Base-by-base conservation (phyloP, 805 yeast genomes). In the Metschnikowia continentalis region DNA sequence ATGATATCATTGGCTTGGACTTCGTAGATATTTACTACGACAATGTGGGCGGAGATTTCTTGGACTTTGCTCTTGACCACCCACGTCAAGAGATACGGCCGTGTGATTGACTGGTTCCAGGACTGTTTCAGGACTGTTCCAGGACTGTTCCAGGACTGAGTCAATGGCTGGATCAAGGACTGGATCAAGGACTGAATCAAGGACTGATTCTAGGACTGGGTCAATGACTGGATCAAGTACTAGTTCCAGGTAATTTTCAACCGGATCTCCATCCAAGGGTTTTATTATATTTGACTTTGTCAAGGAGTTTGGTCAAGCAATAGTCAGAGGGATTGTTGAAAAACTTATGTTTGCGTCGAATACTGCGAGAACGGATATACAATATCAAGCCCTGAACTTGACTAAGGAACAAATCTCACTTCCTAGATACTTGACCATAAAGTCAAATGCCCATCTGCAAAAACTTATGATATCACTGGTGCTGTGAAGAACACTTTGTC, bases 11-110 rank as follows among this genome's bases (percentile, higher is more conserved):
- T 33, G 81, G 79, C 36, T 76, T 68, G 10, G 75, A 78, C 48
- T 74, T 71, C 47, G 76, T 77, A 35, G 83, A 81, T 57, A 70
- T 75, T 38, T 82, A 76, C 64, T 80, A 72, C 54, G 90, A 84
- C 61, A 79, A 79, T 55, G 88, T 84, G 35, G 89, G 88, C 42
- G 89, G 88, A 39, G 71, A 74, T 46, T 71, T 78, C 19, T 70
- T 83, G 59, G 80, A 78, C 55, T 63, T 69, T 23, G 76, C 77
- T 47, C 64, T 78, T 53, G 49, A 57, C 6, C 60, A 17, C 19
- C 19, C 19, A 65, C 52, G 60, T 74, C 51, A 78, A 71, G 54
- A 63, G 62, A 6, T 62, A 61, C 39, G 83, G 81, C 41, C 67
- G 63, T 35, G 67, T 84, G 38, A 61, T 82, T 49, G 83, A 81